A percentile compares a stretch with the other conserved stretches of the same genome.
phyloP scores from a whole-genome alignment of 371 early-diverging fungal genomes.

The Catenaria anguillulae region DNA sequence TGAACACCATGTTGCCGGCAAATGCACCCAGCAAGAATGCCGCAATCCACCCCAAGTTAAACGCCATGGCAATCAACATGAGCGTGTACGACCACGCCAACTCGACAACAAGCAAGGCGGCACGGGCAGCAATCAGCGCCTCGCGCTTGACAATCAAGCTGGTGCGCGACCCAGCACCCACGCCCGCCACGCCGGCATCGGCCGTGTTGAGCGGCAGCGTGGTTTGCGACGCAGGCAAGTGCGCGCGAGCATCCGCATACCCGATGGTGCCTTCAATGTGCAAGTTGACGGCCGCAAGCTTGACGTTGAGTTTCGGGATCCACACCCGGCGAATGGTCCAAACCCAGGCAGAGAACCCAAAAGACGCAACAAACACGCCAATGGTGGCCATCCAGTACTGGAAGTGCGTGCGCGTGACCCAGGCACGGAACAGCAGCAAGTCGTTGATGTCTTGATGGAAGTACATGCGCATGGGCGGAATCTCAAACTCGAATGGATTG shows the following conservation, averaged over 20 bases:
- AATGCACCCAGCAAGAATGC: not conserved
- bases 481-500: too few species aligned
- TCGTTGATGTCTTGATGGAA: slow-evolving; percentile 5
- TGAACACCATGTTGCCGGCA: not conserved
- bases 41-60: not conserved
- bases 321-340: not conserved
- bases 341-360: not conserved
- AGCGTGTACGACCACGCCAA: not conserved
- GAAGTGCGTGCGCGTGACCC: slow-evolving; percentile 4
- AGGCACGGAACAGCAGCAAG: not conserved
- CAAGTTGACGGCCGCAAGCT: too few species aligned
- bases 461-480: slow-evolving; percentile 5
- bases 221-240: too few species aligned
- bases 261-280: too few species aligned
- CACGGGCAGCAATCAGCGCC: not conserved
- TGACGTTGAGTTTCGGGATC: too few species aligned
- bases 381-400: not conserved
- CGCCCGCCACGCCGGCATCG: too few species aligned
- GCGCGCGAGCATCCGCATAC: too few species aligned
- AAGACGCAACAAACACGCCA: not conserved
- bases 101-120: not conserved
- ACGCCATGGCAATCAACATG: slow-evolving; percentile 6
- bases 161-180: too few species aligned
- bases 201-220: too few species aligned
- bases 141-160: not conserved